phyloP scores from a whole-genome alignment of 805 yeast genomes.

The Wickerhamomyces queroliae region DNA sequence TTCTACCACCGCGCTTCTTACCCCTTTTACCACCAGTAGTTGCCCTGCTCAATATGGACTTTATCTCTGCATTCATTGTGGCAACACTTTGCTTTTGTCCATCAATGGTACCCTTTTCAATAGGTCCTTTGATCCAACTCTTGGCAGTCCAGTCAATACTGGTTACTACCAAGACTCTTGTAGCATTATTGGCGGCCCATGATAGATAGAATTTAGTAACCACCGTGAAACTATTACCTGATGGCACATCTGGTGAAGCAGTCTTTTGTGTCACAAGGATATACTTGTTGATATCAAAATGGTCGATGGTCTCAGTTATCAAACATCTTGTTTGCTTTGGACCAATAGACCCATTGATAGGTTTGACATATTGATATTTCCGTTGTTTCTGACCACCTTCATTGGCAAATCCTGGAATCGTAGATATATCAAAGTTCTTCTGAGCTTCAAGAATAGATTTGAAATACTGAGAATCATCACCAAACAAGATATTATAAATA shows the following conservation, averaged over 20 bases:
- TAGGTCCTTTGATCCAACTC: slow-evolving; percentile 70
- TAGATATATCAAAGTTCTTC: slow-evolving; percentile 53
- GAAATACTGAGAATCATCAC: slow-evolving; percentile 47
- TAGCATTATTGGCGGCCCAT: slow-evolving; percentile 58
- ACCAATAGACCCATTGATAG: slow-evolving; percentile 76
- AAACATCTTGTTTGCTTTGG: slow-evolving; percentile 83
- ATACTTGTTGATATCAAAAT: slow-evolving; percentile 47
- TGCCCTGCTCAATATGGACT: slow-evolving; percentile 23
- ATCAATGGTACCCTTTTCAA: slow-evolving; percentile 69
- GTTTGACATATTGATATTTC: slow-evolving; percentile 63
- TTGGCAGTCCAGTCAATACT: slow-evolving; percentile 67
- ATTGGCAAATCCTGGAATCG: slow-evolving; percentile 35
- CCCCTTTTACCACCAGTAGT: slow-evolving; percentile 9
- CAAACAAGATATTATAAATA: slow-evolving; percentile 52
- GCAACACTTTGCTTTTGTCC: slow-evolving; percentile 62
- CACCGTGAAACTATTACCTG: slow-evolving; percentile 66
- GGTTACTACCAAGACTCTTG: slow-evolving; percentile 50
- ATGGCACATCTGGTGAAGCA: slow-evolving; percentile 90
- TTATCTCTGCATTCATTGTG: slow-evolving; percentile 37
- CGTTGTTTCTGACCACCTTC: slow-evolving; percentile 31
- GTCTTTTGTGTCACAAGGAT: slow-evolving; percentile 59
- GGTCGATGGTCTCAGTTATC: slow-evolving; percentile 53
- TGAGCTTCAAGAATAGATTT: slow-evolving; percentile 46
- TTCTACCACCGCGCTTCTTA: slow-evolving; percentile 14
- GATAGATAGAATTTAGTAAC: slow-evolving; percentile 50